A percentile compares a stretch with the other conserved stretches of the same genome.
Conservation (phyloP, 768 basidiomycete species). For the Psilocybe cyanescens region DNA sequence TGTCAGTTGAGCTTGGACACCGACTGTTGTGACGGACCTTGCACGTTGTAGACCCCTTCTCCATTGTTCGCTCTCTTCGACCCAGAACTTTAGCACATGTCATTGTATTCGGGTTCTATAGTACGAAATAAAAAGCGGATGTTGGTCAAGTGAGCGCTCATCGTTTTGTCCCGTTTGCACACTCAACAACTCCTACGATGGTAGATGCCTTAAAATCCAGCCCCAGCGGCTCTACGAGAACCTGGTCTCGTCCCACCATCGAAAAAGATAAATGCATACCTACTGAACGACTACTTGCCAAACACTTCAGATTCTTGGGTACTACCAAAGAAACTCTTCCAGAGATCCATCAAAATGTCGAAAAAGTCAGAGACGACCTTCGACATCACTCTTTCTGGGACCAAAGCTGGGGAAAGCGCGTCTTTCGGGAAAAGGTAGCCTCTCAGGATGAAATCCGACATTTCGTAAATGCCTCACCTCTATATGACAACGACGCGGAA, state of each 20-base stretch:
- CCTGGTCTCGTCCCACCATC: background rate
- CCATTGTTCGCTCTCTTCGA: background rate
- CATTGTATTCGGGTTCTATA: background rate
- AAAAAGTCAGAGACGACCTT: background rate
- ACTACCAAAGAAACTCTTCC: background rate
- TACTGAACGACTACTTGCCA: background rate
- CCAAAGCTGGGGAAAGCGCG: background rate
- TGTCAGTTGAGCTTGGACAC: no score
- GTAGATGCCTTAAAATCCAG: background rate
- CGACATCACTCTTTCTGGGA: background rate
- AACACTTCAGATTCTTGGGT: background rate
- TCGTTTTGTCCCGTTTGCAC: background rate
- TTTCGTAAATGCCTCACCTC: background rate
- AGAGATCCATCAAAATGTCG: background rate
- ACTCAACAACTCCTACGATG: background rate
- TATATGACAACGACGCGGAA: background rate
- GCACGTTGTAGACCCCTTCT: background rate
- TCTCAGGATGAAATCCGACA: background rate
- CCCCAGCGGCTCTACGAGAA: background rate
- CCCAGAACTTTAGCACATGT: background rate
- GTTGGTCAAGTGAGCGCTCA: background rate
- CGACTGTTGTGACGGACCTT: no score
- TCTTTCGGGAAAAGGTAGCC: background rate
- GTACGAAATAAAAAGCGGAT: background rate
- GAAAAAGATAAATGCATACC: background rate